Evolutionary conservation across 352 stramenopile species (phyloP), one percentile per base, ranked within the genome.

Genomic region (Saprolegnia diclina): DNA sequence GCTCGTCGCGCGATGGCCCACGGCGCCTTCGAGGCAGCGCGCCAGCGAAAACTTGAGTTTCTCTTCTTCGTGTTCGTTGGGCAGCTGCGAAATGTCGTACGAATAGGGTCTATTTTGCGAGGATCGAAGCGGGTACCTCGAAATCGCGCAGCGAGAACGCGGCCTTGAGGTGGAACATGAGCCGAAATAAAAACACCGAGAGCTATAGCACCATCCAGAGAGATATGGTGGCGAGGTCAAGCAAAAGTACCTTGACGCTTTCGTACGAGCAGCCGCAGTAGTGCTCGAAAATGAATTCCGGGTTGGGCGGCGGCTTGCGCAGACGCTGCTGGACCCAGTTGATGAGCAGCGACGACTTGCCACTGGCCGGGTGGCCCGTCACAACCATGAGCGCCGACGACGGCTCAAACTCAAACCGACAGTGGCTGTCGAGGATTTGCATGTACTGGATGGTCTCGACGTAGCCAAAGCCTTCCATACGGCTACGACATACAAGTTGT

Each of bases 1-100:
- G 21, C 72, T 74, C 61, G 78, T 63, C 9, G 76, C 74, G 45
- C 81, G 77, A 14, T 59, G 55, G 18, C 37, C 35, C 7, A 86
- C 79, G 1, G 81, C 86, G 26, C 80, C 83, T 65, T 92, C 84
- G 24, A 94, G 77, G 55, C 86, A 94, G 9, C 86, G 79, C 24
- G 72, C 82, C 22, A 94, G 83, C 0, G 86, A 92, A 24, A 92
- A 94, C 68, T 91, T 92, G 70, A 94, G 79, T 65, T 92, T 92
- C 59, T 94, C 84, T 66, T 94, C 86, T 48, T 94, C 84, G 67
- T 92, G 79, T 29, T 91, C 84, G 32, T 73, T 80, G 13, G 84
- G 84, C 7, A 92, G 74, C 59, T 72, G 24, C 19, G 6, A 37
- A 16, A 2, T 0, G 14, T n/a, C n/a, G n/a, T n/a, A n/a, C n/a